A percentile compares a stretch with the other conserved stretches of the same genome.
phyloP scores from a whole-genome alignment of 2,329 filamentous ascomycete species.

The Gaeumannomyces tritici region DNA sequence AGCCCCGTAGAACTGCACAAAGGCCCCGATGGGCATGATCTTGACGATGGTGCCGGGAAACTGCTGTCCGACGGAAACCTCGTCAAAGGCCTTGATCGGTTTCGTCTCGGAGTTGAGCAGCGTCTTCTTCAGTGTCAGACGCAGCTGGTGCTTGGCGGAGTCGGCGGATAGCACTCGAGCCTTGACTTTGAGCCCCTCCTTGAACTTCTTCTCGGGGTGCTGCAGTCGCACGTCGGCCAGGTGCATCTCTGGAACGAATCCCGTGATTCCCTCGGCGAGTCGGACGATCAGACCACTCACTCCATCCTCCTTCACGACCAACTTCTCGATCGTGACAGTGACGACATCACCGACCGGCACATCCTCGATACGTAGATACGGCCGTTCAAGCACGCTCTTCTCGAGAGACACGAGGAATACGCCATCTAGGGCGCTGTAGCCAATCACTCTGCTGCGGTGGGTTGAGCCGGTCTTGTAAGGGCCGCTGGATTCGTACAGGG shows the following conservation, averaged over 20 bases:
- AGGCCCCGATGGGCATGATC: constrained; percentile 66
- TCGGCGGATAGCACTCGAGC: constrained; percentile 78
- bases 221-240: constrained; percentile 80
- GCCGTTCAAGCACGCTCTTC: constrained; percentile 71
- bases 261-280: constrained; percentile 76
- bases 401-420: constrained; percentile 80
- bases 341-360: constrained; percentile 73
- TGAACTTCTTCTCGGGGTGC: constrained; percentile 94
- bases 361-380: constrained; percentile 87
- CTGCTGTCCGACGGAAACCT: constrained; percentile 64
- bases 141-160: constrained; percentile 64
- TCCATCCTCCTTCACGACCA: constrained; percentile 70
- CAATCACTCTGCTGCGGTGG: constrained; percentile 73
- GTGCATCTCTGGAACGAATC: constrained; percentile 82
- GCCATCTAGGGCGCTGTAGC: constrained; percentile 81
- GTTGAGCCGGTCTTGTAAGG: constrained; percentile 68
- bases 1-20: constrained; percentile 83
- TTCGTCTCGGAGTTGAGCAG: constrained; percentile 79
- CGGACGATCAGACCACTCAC: constrained; percentile 74
- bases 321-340: constrained; percentile 74
- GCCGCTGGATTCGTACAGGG: constrained; percentile 65
- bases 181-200: constrained; percentile 75
- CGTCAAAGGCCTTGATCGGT: constrained; percentile 70
- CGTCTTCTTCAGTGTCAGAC: constrained; percentile 88
- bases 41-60: constrained; percentile 82